Base-by-base conservation (phyloP, 2,329 filamentous ascomycete species). In the Aspergillus sp. region DNA sequence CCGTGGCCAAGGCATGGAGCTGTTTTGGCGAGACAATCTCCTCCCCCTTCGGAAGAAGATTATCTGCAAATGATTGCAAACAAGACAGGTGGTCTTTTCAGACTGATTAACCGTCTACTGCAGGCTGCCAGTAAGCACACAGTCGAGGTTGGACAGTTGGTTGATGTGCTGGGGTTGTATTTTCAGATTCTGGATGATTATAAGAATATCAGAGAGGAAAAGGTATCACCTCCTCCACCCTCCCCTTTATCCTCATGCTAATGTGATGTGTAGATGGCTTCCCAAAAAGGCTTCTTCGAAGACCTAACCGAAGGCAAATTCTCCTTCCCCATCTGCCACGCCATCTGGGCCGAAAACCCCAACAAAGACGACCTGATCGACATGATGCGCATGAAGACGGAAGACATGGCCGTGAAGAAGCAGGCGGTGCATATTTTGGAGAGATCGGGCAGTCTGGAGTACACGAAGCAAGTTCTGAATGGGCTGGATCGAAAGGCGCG, bases 221-320 rank as follows among this genome's bases (percentile, higher is more conserved):
- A 28, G 46, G 49, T 32, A 38, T 35, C n/a, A 13, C 26, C 19
- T 19, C 19, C 19, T 19, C 19, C 19, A 19, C 4, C 19, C 19
- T 19, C 19, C 2, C 19, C 2, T 19, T 19, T 19, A 19, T 19
- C 2, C 19, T 19, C 19, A 19, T 19, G 19, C 19, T 19, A 19
- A 19, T 19, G 19, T 19, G 19, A 19, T 19, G 19, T 19, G 19
- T 19, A 19, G 19, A 44, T 51, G 5, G 37, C 30, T 9, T 36
- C 33, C 8, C 19, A 93, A 68, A 96, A 96, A 71, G 90, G 90
- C 42, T 78, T 94, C 56, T 91, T 87, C 66, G 90, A 96, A 71
- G 90, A 96, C 67, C 70, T 96, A 56, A 95, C 88, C 1, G 90
- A 96, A 71, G 90, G 90, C 51, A 96, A 96, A 75, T 95, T 95